phyloP scores from a whole-genome alignment of 768 basidiomycete genomes.

The Hericium rajendrae region DNA sequence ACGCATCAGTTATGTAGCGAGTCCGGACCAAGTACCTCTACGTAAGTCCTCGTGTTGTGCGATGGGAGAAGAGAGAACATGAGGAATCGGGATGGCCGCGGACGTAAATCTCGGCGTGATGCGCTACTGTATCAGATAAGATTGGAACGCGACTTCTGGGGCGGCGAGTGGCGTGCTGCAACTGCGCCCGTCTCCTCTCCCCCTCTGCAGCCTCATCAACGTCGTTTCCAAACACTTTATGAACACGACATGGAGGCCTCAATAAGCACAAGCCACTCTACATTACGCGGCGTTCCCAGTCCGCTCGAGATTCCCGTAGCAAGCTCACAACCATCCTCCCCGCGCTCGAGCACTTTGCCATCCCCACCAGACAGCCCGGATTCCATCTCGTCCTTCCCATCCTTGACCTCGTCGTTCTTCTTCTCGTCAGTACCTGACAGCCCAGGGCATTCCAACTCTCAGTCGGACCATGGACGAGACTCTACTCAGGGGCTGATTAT shows the following conservation, averaged over 20 bases:
- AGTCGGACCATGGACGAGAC: conserved; percentile 26
- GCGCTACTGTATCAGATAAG: background rate
- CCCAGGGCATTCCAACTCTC: conserved; percentile 42
- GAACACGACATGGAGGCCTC: background rate
- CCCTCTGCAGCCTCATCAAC: background rate
- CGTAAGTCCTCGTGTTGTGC: no score
- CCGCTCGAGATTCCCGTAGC: conserved; percentile 7
- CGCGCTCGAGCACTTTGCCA: conserved; percentile 35
- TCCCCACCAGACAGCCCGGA: conserved; percentile 56
- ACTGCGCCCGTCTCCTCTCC: background rate
- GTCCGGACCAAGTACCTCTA: no score
- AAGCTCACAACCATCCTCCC: conserved; percentile 35
- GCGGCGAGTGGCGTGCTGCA: background rate
- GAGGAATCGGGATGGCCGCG: background rate
- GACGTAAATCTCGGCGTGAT: background rate
- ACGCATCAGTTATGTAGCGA: no score
- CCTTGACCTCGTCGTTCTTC: conserved; percentile 67
- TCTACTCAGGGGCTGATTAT: conserved; percentile 52
- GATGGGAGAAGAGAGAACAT: background rate
- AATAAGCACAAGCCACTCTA: conserved; percentile 8
- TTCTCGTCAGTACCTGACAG: conserved; percentile 67
- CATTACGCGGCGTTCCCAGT: conserved; percentile 6
- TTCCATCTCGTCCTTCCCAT: conserved; percentile 62
- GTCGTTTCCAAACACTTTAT: background rate
- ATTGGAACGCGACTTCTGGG: background rate